Percentiles rank a stretch among this genome's conserved stretches.
These are phyloP conservation scores for Bisporella sp. DNA, from an alignment of 2,329 filamentous ascomycete species.

Conservation along the genomic window DNA sequence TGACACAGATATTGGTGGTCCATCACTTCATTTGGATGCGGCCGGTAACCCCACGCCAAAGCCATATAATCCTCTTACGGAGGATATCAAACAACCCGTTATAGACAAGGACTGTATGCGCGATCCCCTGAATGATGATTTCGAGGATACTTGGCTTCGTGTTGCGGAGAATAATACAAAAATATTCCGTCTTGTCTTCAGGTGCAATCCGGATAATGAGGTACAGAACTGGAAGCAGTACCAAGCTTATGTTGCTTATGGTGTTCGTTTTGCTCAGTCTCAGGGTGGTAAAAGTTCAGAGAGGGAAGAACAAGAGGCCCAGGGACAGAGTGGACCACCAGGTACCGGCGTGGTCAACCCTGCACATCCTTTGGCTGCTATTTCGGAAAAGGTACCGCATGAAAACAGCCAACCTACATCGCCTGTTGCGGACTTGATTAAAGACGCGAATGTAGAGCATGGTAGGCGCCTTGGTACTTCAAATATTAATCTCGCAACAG, in stretches of 20 bases:
- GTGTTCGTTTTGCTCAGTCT: constrained; percentile 58
- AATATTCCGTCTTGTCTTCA: constrained; percentile 87
- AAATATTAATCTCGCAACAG: constrained; percentile 8
- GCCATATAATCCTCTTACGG: constrained; percentile 44
- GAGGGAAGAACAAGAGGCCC: constrained; percentile 23
- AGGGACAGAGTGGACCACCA: constrained; percentile 25
- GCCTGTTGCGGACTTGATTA: constrained; percentile 21
- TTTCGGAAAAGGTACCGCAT: constrained; percentile 19
- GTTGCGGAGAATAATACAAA: constrained; percentile 93
- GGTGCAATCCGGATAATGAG: constrained; percentile 94
- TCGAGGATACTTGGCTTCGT: constrained; percentile 79
- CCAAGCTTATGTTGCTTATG: constrained; percentile 50
- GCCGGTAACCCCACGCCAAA: constrained; percentile 40
- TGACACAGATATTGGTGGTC: constrained; percentile 78
- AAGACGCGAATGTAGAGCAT: constrained; percentile 17
- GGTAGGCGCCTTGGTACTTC: constrained; percentile 11
- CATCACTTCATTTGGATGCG: constrained; percentile 50
- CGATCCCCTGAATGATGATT: constrained; percentile 83
- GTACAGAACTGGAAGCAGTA: constrained; percentile 93
- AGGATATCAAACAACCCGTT: constrained; percentile 65
- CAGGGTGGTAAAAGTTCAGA: constrained; percentile 29
- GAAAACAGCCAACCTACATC: constrained; percentile 6
- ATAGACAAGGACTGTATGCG: constrained; percentile 91
- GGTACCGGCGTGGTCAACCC: constrained; percentile 11
- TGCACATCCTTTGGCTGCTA: constrained; percentile 13